A percentile compares a stretch with the other conserved stretches of the same genome.
phyloP scores from a whole-genome alignment of 2,329 filamentous ascomycete genomes.

The Ophiocordyceps unilateralis region DNA sequence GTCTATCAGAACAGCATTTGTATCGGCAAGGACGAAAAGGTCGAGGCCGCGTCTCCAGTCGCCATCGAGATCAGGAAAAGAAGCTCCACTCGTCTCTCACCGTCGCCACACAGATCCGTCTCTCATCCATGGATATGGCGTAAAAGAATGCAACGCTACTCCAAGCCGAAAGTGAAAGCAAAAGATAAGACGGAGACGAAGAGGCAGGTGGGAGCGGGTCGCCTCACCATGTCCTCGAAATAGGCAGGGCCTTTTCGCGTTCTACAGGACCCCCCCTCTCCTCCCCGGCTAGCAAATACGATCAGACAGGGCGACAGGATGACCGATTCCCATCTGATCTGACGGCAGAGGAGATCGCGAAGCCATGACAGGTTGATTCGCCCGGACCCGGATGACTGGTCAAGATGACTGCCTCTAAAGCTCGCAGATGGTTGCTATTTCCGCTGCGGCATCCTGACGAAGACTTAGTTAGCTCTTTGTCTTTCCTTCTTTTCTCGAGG shows the following conservation, averaged over 20 bases:
- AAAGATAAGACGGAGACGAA: too few relatives aligned
- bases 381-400: neutral
- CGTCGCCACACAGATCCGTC: neutral
- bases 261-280: neutral
- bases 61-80: too few relatives aligned
- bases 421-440: neutral
- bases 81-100: neutral
- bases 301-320: neutral
- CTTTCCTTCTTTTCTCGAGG: neutral
- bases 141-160: too few relatives aligned
- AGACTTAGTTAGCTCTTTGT: neutral
- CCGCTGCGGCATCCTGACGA: too few relatives aligned
- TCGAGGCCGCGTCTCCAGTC: too few relatives aligned
- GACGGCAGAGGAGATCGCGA: slow-evolving; percentile 3
- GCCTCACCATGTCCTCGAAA: too few relatives aligned
- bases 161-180: too few relatives aligned
- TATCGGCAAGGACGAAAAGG: too few relatives aligned
- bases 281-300: neutral
- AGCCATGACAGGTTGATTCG: slow-evolving; percentile 1
- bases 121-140: neutral
- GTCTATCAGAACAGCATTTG: too few relatives aligned
- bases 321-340: slow-evolving; percentile 4
- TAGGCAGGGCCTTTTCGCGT: neutral
- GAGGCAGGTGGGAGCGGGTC: too few relatives aligned
- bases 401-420: too few relatives aligned